Percentiles rank a stretch among this genome's conserved stretches.
These are phyloP conservation scores for Picea mariana DNA, from an alignment of 83 land plant species.

Conservation along the genomic window DNA sequence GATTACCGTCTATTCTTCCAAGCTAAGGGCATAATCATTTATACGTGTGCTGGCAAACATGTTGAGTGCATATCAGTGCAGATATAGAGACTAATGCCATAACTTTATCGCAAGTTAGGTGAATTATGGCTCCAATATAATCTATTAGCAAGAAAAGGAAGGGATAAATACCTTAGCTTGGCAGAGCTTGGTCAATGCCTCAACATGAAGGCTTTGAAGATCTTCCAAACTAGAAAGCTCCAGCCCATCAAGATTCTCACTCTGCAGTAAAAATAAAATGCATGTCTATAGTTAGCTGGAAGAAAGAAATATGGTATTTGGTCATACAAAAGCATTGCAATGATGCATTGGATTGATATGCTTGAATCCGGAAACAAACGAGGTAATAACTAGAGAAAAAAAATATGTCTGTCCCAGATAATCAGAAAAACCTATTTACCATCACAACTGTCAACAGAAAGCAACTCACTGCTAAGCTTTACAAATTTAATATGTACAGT, in stretches of 20 bases:
- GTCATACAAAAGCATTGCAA: not conserved
- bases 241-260: slow-evolving; percentile 32
- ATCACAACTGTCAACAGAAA: no score
- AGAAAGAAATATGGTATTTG: not conserved
- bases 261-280: slow-evolving; percentile 18
- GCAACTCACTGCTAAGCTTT: not conserved
- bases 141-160: no score
- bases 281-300: slow-evolving; percentile 11
- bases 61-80: not conserved
- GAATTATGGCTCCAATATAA: no score
- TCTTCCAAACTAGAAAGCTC: slow-evolving; percentile 21
- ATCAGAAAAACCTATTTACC: no score
- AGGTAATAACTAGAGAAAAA: not conserved
- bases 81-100: no score
- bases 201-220: slow-evolving; percentile 35
- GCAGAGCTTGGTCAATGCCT: slow-evolving; percentile 33
- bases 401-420: no score
- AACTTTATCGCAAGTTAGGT: no score
- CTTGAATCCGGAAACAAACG: not conserved
- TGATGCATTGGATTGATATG: not conserved
- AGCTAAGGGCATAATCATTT: not conserved
- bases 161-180: slow-evolving; percentile 26
- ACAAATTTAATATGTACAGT: not conserved
- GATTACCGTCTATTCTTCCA: not conserved
- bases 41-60: not conserved